Evolutionary conservation across 148 eudicot species (phyloP), one percentile per base, ranked within the genome.

Genomic region (Suaeda aralocaspica): DNA sequence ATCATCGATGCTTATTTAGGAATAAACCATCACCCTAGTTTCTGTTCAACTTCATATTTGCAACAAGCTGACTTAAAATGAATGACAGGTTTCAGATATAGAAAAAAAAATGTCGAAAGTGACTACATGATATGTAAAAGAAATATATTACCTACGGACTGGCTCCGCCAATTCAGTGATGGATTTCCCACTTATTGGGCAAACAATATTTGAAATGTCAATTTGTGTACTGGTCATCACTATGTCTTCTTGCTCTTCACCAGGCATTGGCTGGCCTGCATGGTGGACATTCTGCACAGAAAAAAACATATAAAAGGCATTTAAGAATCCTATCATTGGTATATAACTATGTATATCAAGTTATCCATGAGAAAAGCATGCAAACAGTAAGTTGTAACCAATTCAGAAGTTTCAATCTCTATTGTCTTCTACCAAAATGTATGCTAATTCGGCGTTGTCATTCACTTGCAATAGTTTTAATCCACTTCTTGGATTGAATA

Each of bases 231-330:
- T 85, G 26, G 92, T 90, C 91, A 93, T 84, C 76, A 93, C 83
- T 48, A 93, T 77, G 70, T 90, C 98, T 73, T 89, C 98, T 78
- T 90, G 84, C 79, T 93, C 98, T 65, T 93, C 98, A 56, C 96
- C 96, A 28, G 98, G 96, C 96, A 93, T 85, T 29, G 89, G 91
- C 82, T 90, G 89, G 53, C 98, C 98, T 10, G 79, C 77, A 81
- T 93, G 95, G 81, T 90, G 92, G 79, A 90, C 97, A 73, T 85
- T 82, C 97, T 91, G 78, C 78, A 79, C n/a, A n/a, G n/a, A 64
- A 66, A 79, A 48, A 74, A 36, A 45, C 33, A 72, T 24, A 67
- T 66, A 26, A 21, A 58, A 29, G 24, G 15, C 34, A 60, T 36
- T 36, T 8, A 36, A 3, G 41, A 36, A 31, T 73, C 59, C 15